Percentiles rank a stretch among this genome's conserved stretches.
phyloP scores from a whole-genome alignment of 805 yeast genomes.

The Pichia occidentalis region DNA sequence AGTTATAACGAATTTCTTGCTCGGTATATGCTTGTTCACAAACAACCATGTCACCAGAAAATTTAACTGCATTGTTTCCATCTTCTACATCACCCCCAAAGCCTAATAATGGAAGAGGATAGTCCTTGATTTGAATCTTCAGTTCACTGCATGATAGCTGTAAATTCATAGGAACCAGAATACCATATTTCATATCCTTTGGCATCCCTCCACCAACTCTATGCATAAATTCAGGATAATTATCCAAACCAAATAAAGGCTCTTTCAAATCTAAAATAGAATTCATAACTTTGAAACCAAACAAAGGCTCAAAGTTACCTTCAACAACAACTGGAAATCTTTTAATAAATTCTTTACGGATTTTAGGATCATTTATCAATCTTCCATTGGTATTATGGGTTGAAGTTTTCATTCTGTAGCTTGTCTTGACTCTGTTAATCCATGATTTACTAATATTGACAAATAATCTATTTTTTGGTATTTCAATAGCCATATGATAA shows the following conservation, averaged over 20 bases:
- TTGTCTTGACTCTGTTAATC: slow-evolving; percentile 22
- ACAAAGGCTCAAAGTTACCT: slow-evolving; percentile 42
- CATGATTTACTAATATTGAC: slow-evolving; percentile 29
- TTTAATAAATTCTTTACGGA: slow-evolving; percentile 21
- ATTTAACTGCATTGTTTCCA: slow-evolving; percentile 26
- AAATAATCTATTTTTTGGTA: slow-evolving; percentile 23
- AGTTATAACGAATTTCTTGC: slow-evolving; percentile 32
- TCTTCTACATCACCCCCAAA: slow-evolving; percentile 43
- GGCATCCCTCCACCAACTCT: slow-evolving; percentile 49
- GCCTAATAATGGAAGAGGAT: slow-evolving; percentile 50
- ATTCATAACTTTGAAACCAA: slow-evolving; percentile 44
- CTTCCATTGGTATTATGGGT: slow-evolving; percentile 6
- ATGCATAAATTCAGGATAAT: slow-evolving; percentile 38
- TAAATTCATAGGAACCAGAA: slow-evolving; percentile 44
- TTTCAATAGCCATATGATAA: slow-evolving; percentile 19
- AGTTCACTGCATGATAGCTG: slow-evolving; percentile 38
- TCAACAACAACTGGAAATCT: slow-evolving; percentile 26
- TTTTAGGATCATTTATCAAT: slow-evolving; percentile 23
- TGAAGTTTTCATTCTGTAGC: slow-evolving; percentile 9
- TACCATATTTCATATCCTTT: slow-evolving; percentile 43
- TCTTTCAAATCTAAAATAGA: slow-evolving; percentile 41
- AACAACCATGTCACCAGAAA: slow-evolving; percentile 46
- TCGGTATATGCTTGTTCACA: slow-evolving; percentile 58
- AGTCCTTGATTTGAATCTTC: slow-evolving; percentile 45
- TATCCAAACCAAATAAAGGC: slow-evolving; percentile 46